phyloP scores from a whole-genome alignment of 2,329 filamentous ascomycete species.

The Diplodia scrobiculata region DNA sequence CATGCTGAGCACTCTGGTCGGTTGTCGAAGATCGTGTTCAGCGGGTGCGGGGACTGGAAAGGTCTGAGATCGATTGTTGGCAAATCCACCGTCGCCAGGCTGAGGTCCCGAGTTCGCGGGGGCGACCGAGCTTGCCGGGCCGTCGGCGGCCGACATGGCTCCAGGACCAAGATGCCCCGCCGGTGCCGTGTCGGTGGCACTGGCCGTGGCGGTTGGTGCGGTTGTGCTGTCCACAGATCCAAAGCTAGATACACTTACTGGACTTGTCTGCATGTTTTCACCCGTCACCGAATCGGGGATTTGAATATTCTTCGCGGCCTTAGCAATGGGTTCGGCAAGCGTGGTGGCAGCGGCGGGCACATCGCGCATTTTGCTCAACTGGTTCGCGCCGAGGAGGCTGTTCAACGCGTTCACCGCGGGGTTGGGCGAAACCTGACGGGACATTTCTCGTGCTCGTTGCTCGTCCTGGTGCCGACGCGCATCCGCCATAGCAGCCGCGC shows the following conservation, averaged over 20 bases:
- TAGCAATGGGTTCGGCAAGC: constrained; percentile 53
- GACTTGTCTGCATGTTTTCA: constrained; percentile 55
- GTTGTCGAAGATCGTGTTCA: constrained; percentile 53
- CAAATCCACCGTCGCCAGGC: constrained; percentile 40
- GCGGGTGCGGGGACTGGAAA: constrained; percentile 61
- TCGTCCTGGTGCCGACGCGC: constrained; percentile 48
- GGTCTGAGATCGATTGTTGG: constrained; percentile 61
- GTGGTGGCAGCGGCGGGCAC: constrained; percentile 47
- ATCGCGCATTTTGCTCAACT: constrained; percentile 50
- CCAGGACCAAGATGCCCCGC: constrained; percentile 52
- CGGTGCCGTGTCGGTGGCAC: constrained; percentile 53
- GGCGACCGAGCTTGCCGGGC: constrained; percentile 40
- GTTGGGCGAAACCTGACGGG: constrained; percentile 54
- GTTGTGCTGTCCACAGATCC: constrained; percentile 55
- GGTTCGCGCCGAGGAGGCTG: constrained; percentile 47
- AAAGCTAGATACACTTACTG: constrained; percentile 58
- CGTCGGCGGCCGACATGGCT: constrained; percentile 47
- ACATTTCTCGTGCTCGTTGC: constrained; percentile 39
- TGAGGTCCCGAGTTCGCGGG: constrained; percentile 19
- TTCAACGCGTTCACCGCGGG: constrained; percentile 50
- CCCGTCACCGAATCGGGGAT: constrained; percentile 51
- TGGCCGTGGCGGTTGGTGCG: constrained; percentile 49
- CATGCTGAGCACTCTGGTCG: constrained; percentile 61
- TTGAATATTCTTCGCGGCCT: constrained; percentile 52
- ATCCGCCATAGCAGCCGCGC: constrained; percentile 53